phyloP scores from a whole-genome alignment of 495 filamentous ascomycete species.

The Amorphotheca resinae region DNA sequence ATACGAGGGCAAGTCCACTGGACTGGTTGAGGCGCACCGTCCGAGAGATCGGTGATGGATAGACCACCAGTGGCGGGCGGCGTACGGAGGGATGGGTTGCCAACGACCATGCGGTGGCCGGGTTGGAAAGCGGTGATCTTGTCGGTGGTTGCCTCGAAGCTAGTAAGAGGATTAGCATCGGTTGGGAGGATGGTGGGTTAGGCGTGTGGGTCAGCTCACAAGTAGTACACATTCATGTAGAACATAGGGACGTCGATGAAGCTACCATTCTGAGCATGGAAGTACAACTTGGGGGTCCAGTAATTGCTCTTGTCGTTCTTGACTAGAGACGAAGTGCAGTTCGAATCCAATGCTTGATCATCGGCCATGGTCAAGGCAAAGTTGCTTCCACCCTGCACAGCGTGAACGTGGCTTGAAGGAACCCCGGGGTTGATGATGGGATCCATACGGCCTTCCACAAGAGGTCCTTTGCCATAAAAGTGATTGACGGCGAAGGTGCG shows the following conservation, averaged over 20 bases:
- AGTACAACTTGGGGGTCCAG: constrained; percentile 59
- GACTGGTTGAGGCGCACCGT: constrained; percentile 27
- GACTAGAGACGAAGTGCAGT: constrained; percentile 50
- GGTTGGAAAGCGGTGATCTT: constrained; percentile 39
- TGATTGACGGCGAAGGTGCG: constrained; percentile 22
- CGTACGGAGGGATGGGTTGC: constrained; percentile 41
- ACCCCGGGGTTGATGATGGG: constrained; percentile 49
- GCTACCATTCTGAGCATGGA: constrained; percentile 44
- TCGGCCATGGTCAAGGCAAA: constrained; percentile 51
- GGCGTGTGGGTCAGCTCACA: constrained; percentile 27
- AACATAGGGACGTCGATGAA: constrained; percentile 54
- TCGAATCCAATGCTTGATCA: constrained; percentile 35
- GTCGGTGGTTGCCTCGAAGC: constrained; percentile 26
- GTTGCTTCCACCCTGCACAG: constrained; percentile 54
- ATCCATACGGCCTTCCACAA: constrained; percentile 44
- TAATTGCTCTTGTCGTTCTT: constrained; percentile 59
- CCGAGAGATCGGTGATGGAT: constrained; percentile 12
- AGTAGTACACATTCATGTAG: constrained; percentile 53
- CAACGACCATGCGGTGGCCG: constrained; percentile 65
- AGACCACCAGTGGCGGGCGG: constrained; percentile 26
- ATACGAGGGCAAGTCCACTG: constrained; percentile 36
- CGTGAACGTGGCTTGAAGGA: constrained; percentile 49
- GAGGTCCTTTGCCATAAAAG: constrained; percentile 22
- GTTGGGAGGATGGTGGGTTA: background rate
- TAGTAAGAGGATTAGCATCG: constrained; percentile 21